These are phyloP conservation scores for Penicillium glabrum DNA, from an alignment of 2,329 filamentous ascomycete genomes.

Conservation along the genomic window DNA sequence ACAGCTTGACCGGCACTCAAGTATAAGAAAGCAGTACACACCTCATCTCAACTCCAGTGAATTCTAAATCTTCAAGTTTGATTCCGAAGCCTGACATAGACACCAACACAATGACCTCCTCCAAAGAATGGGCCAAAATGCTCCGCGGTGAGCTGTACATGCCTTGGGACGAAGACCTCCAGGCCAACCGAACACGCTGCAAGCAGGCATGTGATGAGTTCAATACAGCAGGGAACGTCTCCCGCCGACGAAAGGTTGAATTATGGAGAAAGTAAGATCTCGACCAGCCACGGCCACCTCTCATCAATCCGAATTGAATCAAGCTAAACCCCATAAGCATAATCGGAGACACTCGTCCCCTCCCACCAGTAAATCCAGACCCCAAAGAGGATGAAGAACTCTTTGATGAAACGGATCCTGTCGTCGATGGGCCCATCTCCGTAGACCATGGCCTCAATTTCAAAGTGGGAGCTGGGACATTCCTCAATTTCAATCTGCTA, in stretches of 20 bases:
- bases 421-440: slow-evolving; percentile 62
- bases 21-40: neutral
- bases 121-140: slow-evolving; percentile 32
- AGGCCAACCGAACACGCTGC: slow-evolving; percentile 27
- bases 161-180: slow-evolving; percentile 28
- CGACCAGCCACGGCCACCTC: neutral
- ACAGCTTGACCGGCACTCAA: neutral
- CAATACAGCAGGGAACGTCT: slow-evolving; percentile 22
- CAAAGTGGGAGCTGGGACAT: slow-evolving; percentile 51
- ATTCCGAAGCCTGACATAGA: too few relatives aligned
- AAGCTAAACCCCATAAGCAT: slow-evolving; percentile 15
- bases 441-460: slow-evolving; percentile 69
- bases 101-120: slow-evolving; percentile 7
- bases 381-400: slow-evolving; percentile 22
- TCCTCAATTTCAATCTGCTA: slow-evolving; percentile 57
- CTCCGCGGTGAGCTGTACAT: slow-evolving; percentile 28
- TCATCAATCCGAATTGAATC: neutral
- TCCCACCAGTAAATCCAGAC: slow-evolving; percentile 20
- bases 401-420: slow-evolving; percentile 41
- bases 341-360: slow-evolving; percentile 21
- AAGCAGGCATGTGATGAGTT: slow-evolving; percentile 27
- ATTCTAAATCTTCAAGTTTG: neutral
- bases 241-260: slow-evolving; percentile 25
- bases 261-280: slow-evolving; percentile 26
- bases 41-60: neutral